A percentile compares a stretch with the other conserved stretches of the same genome.
Evolutionary conservation across 1,139 yeast species (phyloP).

Genomic region (Candida sp.): DNA sequence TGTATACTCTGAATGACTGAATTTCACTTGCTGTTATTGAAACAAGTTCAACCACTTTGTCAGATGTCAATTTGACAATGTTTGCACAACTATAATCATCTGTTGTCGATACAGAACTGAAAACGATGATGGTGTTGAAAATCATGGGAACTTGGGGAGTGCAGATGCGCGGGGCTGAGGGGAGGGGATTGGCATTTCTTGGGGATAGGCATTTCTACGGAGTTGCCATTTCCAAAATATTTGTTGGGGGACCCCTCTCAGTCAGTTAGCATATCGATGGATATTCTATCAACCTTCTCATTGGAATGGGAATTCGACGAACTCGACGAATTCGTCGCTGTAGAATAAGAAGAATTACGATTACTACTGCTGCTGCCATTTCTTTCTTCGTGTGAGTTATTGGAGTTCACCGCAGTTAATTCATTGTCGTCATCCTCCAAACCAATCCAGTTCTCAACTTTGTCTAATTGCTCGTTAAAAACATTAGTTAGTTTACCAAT

Average conservation of each 20-base stretch:
- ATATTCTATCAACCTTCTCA: not conserved
- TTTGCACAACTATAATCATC: not conserved
- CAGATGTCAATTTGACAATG: not conserved
- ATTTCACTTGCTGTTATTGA: too few species aligned
- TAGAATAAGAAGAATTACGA: not conserved
- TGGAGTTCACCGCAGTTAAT: conserved; percentile 1
- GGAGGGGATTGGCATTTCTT: too few species aligned
- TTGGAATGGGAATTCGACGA: not conserved
- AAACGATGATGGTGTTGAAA: not conserved
- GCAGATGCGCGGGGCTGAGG: too few species aligned
- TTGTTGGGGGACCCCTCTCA: not conserved
- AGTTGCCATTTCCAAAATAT: not conserved
- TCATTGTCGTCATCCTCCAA: conserved; percentile 22
- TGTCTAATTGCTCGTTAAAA: conserved; percentile 77
- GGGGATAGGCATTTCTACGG: not conserved
- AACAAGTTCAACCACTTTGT: not conserved
- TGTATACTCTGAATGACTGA: too few species aligned
- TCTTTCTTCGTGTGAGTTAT: not conserved
- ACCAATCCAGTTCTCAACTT: conserved; percentile 82
- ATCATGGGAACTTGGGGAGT: not conserved
- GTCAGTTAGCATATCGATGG: conserved; percentile 2
- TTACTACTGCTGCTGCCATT: not conserved
- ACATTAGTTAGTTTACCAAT: conserved; percentile 77
- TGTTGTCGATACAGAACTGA: too few species aligned
- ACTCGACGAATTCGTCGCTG: conserved; percentile 6